phyloP scores from a whole-genome alignment of 1,284 basidiomycete species.

The Pascua guehoae region DNA sequence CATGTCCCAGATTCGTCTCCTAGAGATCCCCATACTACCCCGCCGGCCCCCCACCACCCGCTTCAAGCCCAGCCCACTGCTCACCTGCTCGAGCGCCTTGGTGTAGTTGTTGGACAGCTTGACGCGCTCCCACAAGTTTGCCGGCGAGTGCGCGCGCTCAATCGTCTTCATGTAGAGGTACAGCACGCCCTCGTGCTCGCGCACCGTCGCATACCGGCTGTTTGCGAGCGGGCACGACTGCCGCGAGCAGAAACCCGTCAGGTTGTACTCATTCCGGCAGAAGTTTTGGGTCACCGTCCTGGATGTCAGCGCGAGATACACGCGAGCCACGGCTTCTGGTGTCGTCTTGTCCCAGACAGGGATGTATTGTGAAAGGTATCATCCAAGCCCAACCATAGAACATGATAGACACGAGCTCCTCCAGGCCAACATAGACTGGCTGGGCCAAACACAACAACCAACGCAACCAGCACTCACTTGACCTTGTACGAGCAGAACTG shows the following conservation, averaged over 20 bases:
- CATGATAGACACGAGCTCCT: too few relatives aligned
- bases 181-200: slow-evolving; percentile 86
- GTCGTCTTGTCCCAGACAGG: neutral
- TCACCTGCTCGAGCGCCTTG: slow-evolving; percentile 81
- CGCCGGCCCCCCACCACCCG: too few relatives aligned
- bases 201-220: slow-evolving; percentile 92
- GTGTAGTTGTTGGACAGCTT: slow-evolving; percentile 91
- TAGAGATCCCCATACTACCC: too few relatives aligned
- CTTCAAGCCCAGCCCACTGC: too few relatives aligned
- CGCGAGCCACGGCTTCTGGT: neutral
- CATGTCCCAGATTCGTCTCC: too few relatives aligned
- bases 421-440: too few relatives aligned
- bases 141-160: slow-evolving; percentile 91
- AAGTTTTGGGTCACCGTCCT: slow-evolving; percentile 94
- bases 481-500: slow-evolving; percentile 96
- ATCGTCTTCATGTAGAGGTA: slow-evolving; percentile 99
- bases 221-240: slow-evolving; percentile 97
- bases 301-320: slow-evolving; percentile 5
- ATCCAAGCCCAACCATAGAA: too few relatives aligned
- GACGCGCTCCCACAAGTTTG: slow-evolving; percentile 95
- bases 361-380: too few relatives aligned
- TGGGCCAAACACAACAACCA: too few relatives aligned
- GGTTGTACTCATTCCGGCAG: slow-evolving; percentile 97
- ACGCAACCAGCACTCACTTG: slow-evolving; percentile 72
- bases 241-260: slow-evolving; percentile 93